Conservation (phyloP, 805 yeast species). For the Wickerhamomyces rabaulensis region DNA sequence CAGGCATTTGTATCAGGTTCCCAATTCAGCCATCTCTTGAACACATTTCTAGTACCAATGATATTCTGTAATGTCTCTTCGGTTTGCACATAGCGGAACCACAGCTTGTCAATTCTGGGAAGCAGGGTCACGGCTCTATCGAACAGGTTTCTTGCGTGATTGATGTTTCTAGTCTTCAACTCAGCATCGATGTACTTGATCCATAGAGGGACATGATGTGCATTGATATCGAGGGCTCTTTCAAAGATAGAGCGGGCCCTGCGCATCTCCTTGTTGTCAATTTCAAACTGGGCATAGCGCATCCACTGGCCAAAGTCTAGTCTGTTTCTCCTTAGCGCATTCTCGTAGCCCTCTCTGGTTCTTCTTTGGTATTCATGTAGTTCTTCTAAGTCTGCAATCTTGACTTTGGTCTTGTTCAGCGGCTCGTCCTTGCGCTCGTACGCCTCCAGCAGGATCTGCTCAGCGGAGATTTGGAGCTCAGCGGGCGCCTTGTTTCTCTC, state of each 20-base stretch:
- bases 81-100: conserved; percentile 78
- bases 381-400: conserved; percentile 74
- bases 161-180: conserved; percentile 62
- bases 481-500: conserved; percentile 40
- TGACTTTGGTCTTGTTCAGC: conserved; percentile 37
- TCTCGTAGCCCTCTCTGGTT: conserved; percentile 78
- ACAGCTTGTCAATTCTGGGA: conserved; percentile 79
- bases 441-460: conserved; percentile 58
- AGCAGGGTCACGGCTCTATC: conserved; percentile 70
- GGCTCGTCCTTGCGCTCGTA: conserved; percentile 41
- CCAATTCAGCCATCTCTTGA: conserved; percentile 79
- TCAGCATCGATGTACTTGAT: conserved; percentile 76
- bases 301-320: conserved; percentile 85
- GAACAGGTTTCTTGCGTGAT: conserved; percentile 83
- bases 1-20: conserved; percentile 65
- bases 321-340: conserved; percentile 79
- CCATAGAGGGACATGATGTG: conserved; percentile 80
- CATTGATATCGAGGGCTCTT: conserved; percentile 74
- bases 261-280: conserved; percentile 68
- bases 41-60: conserved; percentile 56
- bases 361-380: conserved; percentile 67
- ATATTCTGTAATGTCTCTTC: conserved; percentile 74
- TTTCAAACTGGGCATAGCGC: conserved; percentile 85
- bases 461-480: conserved; percentile 56
- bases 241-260: conserved; percentile 87